Conservation (phyloP, 2,329 filamentous ascomycete genomes). For the Verticillium dahliae region DNA sequence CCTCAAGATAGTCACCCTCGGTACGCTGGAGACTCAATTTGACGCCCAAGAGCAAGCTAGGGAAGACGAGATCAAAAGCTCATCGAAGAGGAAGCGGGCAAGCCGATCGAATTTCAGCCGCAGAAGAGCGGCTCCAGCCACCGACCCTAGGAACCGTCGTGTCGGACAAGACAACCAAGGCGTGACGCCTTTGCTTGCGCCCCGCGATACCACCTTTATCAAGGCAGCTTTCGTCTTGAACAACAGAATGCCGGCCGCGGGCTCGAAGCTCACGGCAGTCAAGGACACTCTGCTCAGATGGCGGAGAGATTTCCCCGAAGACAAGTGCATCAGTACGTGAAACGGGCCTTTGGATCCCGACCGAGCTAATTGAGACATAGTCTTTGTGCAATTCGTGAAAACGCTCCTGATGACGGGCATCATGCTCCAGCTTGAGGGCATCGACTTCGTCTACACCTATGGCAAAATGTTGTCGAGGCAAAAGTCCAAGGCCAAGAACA, state of each 20-base stretch:
- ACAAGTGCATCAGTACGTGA: slow-evolving; percentile 31
- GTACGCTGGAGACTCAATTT: neutral
- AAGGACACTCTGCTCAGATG: slow-evolving; percentile 24
- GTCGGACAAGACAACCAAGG: slow-evolving; percentile 18
- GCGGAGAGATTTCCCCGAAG: slow-evolving; percentile 19
- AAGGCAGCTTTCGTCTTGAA: slow-evolving; percentile 2
- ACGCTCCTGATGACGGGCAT: slow-evolving; percentile 26
- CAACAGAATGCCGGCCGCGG: slow-evolving; percentile 9
- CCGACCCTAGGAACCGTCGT: neutral
- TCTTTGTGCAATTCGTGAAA: slow-evolving; percentile 27
- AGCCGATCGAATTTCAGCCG: neutral
- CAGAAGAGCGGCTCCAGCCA: neutral
- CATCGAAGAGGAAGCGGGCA: neutral
- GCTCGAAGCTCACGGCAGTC: slow-evolving; percentile 23
- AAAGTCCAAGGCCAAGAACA: slow-evolving; percentile 12
- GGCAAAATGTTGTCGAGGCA: slow-evolving; percentile 13
- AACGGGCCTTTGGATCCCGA: neutral
- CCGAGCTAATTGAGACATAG: slow-evolving; percentile 7
- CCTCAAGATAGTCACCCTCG: neutral
- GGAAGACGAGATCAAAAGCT: neutral
- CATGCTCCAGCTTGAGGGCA: slow-evolving; percentile 19
- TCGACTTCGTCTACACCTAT: slow-evolving; percentile 30
- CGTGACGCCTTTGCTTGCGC: slow-evolving; percentile 4
- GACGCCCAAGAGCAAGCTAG: neutral
- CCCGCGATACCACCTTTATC: slow-evolving; percentile 13